Conservation (phyloP, 495 filamentous ascomycete species). For the Parachaetomium inaequale region DNA sequence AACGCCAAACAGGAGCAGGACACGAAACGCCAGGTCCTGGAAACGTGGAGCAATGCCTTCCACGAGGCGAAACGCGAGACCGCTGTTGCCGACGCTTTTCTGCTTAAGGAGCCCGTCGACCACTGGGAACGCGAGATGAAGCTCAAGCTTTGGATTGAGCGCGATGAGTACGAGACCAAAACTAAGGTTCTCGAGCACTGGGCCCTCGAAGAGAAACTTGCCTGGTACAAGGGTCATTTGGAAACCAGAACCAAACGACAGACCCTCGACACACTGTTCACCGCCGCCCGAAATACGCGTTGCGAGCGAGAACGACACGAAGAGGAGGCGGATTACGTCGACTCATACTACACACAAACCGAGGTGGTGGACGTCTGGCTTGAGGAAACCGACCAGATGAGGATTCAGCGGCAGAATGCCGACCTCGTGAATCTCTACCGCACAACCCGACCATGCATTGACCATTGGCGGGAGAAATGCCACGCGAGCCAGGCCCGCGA, state of each 20-base stretch:
- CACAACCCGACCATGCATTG: constrained; percentile 25
- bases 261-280: constrained; percentile 12
- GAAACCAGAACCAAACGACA: constrained; percentile 17
- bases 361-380: constrained; percentile 26
- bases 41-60: constrained; percentile 16
- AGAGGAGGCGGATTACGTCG: constrained; percentile 21
- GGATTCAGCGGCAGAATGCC: constrained; percentile 27
- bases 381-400: constrained; percentile 14
- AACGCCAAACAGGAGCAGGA: constrained; percentile 11
- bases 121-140: constrained; percentile 29
- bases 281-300: constrained; percentile 3
- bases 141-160: constrained; percentile 20
- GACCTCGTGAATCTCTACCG: constrained; percentile 30
- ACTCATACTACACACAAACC: constrained; percentile 18
- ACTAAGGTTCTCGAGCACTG: constrained; percentile 22
- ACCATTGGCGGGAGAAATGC: constrained; percentile 26
- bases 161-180: constrained; percentile 20
- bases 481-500: constrained; percentile 7
- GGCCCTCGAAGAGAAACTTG: constrained; percentile 25
- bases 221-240: constrained; percentile 22
- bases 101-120: constrained; percentile 19
- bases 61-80: not conserved
- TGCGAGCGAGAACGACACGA: constrained; percentile 7
- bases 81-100: constrained; percentile 20
- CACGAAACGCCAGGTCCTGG: constrained; percentile 12